phyloP scores from a whole-genome alignment of 2,329 filamentous ascomycete species.

The Plectosphaerella plurivora region DNA sequence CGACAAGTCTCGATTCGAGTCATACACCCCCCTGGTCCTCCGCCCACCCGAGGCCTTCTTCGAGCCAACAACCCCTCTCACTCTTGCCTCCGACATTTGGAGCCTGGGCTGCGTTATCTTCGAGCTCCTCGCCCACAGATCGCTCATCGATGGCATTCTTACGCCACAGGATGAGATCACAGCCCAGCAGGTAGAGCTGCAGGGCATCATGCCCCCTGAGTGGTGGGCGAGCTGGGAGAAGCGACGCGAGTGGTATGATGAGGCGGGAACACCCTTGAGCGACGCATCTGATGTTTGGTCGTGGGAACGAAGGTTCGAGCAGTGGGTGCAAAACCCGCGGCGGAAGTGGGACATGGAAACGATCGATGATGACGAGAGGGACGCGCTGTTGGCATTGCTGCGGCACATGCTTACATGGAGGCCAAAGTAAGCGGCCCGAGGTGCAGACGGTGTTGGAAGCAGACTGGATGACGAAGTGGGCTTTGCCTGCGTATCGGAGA shows the following conservation, averaged over 20 bases:
- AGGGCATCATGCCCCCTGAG: slow-evolving; percentile 21
- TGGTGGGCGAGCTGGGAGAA: slow-evolving; percentile 23
- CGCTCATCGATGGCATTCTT: slow-evolving; percentile 22
- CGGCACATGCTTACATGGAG: slow-evolving; percentile 14
- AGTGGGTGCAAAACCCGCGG: slow-evolving; percentile 13
- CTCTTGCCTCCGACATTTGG: slow-evolving; percentile 23
- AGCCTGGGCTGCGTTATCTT: slow-evolving; percentile 23
- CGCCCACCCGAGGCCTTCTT: slow-evolving; percentile 30
- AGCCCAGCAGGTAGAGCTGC: slow-evolving; percentile 21
- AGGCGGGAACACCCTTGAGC: slow-evolving; percentile 8
- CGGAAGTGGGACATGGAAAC: slow-evolving; percentile 3
- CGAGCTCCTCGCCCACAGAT: slow-evolving; percentile 18
- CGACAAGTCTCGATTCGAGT: slow-evolving; percentile 15
- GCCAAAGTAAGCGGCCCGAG: slow-evolving; percentile 9
- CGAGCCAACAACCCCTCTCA: slow-evolving; percentile 24
- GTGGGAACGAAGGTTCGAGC: slow-evolving; percentile 12
- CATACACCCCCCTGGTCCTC: slow-evolving; percentile 21
- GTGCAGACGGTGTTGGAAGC: slow-evolving; percentile 5
- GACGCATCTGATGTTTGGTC: slow-evolving; percentile 9
- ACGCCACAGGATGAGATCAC: slow-evolving; percentile 21
- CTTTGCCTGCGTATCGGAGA: slow-evolving; percentile 12
- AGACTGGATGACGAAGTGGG: slow-evolving; percentile 12
- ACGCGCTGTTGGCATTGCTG: slow-evolving; percentile 14
- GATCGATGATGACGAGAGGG: slow-evolving; percentile 9
- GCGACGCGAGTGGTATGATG: slow-evolving; percentile 7